Conservation (phyloP, 768 basidiomycete species). For the Lentinula aciculospora region DNA sequence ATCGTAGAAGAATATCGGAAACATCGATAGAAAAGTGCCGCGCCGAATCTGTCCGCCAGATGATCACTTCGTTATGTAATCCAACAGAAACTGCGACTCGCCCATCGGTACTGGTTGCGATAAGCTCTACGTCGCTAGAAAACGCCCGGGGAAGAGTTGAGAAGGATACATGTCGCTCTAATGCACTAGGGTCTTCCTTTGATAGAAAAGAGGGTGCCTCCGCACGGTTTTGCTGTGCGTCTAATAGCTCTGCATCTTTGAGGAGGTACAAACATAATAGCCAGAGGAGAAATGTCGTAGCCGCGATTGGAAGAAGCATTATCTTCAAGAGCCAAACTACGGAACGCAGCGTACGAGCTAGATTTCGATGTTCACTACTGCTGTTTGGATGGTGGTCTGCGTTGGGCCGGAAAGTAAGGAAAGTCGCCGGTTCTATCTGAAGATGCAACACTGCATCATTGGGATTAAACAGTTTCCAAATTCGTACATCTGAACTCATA, state of each 20-base stretch:
- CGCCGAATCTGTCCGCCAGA: conserved; percentile 52
- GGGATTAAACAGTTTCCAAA: conserved; percentile 80
- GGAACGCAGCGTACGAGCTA: conserved; percentile 43
- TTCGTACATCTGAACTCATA: conserved; percentile 45
- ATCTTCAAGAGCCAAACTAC: conserved; percentile 77
- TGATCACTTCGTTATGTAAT: conserved; percentile 67
- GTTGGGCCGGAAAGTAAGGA: conserved; percentile 59
- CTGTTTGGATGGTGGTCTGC: conserved; percentile 12
- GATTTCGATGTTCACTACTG: conserved; percentile 3
- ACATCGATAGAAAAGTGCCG: conserved; percentile 44
- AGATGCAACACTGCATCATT: conserved; percentile 59
- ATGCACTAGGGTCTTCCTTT: conserved; percentile 21
- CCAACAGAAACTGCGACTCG: conserved; percentile 64
- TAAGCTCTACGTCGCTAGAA: conserved; percentile 74
- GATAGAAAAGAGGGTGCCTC: conserved; percentile 33
- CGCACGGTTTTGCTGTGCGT: conserved; percentile 68
- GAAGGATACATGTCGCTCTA: conserved; percentile 48
- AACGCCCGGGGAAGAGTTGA: conserved; percentile 77
- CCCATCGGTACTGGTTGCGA: conserved; percentile 69
- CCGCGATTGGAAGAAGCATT: conserved; percentile 77
- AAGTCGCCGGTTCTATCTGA: conserved; percentile 73
- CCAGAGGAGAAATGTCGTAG: conserved; percentile 71
- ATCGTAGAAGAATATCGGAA: conserved; percentile 42
- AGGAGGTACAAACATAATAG: conserved; percentile 77
- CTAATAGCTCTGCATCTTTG: conserved; percentile 87